Evolutionary conservation across 192 early-diverging fungal species (phyloP), one percentile per base, ranked within the genome.

Genomic region (Chytriomyces confervae): DNA sequence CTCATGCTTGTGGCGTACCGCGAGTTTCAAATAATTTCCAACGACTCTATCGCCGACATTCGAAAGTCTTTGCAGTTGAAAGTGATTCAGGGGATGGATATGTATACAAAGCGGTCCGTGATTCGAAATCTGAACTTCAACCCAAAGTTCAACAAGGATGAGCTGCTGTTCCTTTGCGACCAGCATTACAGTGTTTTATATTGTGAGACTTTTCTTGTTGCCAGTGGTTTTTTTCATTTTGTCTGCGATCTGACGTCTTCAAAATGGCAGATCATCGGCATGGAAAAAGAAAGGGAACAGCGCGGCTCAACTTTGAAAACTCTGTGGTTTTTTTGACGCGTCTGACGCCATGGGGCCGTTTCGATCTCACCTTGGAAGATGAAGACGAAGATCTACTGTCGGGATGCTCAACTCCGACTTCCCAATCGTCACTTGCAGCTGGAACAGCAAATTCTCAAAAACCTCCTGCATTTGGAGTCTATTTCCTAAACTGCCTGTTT

Each of bases 71-170:
- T 94, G 77, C 94, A 96, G 80, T 88, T 97, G 69, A 93, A 93
- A 78, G 93, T 97, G 7, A 92, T 96, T 49, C 95, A 96, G 73
- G 91, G 93, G n/a, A 91, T 98, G 75, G 93, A 95, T 84, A 91
- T 91, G 68, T 98, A 95, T 77, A 93, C 95, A 0, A 98, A 98
- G 76, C 93, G 95, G 75, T 91, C 91, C 6, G 88, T 92, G n/a
- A 86, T 97, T 67, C 90, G 95, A 44, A 94, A 94, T 77, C 85
- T 98, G 45, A 84, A 89, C 20, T 86, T 91, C 62, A 88, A 88
- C 10, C 88, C 89, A 63, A 88, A 89, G 49, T 98, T 98, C 74
- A 91, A 87, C 73, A 94, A 95, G 78, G 93, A 95, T 57, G 90
- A 98, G 77, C 87, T 97, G 46, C 86, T 93, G 36, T 86, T 94